phyloP scores from a whole-genome alignment of 177 flowering plant species.

The Vitis hybrid region DNA sequence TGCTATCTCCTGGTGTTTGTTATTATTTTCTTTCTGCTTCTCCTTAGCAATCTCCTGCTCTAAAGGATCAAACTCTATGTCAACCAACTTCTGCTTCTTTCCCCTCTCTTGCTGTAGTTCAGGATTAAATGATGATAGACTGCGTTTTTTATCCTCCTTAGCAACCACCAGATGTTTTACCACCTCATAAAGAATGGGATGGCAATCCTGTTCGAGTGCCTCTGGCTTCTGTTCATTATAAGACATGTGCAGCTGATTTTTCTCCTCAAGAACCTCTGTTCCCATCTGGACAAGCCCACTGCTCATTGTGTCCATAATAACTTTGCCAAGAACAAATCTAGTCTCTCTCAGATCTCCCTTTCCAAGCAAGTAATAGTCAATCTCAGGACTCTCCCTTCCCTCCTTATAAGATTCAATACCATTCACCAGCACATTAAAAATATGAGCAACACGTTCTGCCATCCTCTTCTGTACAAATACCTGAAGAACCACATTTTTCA shows the following conservation, averaged over 20 bases:
- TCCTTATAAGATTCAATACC: conserved; percentile 26
- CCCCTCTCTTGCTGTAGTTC: conserved; percentile 7
- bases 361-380: conserved; percentile 49
- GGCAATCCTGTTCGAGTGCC: conserved; percentile 1
- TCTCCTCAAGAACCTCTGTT: conserved; percentile 1
- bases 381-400: conserved; percentile 25
- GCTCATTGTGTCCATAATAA: conserved; percentile 66
- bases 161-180: not conserved
- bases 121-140: not conserved
- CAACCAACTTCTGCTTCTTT: conserved; percentile 18
- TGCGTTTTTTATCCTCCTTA: conserved; percentile 9
- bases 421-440: conserved; percentile 41
- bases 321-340: conserved; percentile 70
- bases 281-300: conserved; percentile 16
- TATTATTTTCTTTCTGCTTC: not conserved
- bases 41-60: not conserved
- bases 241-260: not conserved
- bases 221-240: conserved; percentile 1
- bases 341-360: conserved; percentile 48
- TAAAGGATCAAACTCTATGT: not conserved
- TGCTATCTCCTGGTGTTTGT: not conserved
- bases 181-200: conserved; percentile 1
- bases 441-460: conserved; percentile 25
- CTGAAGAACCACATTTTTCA: conserved; percentile 31
- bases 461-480: conserved; percentile 49